phyloP scores from a whole-genome alignment of 768 basidiomycete species.

The Auriscalpium microsporum region DNA sequence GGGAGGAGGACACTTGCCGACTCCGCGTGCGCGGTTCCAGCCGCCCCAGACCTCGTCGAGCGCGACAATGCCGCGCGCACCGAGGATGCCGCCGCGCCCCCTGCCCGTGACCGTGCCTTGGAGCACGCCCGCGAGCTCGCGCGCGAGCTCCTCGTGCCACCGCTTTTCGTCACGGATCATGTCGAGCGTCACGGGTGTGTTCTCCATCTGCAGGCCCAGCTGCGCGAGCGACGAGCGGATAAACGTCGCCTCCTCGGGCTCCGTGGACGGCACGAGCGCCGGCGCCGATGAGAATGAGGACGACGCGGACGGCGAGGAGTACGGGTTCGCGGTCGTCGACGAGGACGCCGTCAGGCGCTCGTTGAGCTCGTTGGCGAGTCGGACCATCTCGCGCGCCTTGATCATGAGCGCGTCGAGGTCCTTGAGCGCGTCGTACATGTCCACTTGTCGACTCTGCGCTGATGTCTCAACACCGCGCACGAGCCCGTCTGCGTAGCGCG shows the following conservation, averaged over 20 bases:
- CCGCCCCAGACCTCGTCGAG: conserved; percentile 93
- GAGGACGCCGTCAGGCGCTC: conserved; percentile 54
- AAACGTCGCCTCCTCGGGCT: conserved; percentile 79
- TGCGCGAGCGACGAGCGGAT: conserved; percentile 86
- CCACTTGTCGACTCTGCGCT: conserved; percentile 50
- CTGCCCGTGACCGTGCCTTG: conserved; percentile 34
- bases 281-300: conserved; percentile 17
- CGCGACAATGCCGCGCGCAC: conserved; percentile 69
- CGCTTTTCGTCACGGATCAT: conserved; percentile 76
- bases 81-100: conserved; percentile 58
- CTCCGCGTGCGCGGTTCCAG: conserved; percentile 90
- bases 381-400: conserved; percentile 90
- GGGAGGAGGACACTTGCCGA: conserved; percentile 48
- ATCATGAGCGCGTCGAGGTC: conserved; percentile 89
- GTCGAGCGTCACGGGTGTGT: conserved; percentile 79
- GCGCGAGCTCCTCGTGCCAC: conserved; percentile 76
- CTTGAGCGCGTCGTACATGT: conserved; percentile 68
- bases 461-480: conserved; percentile 65
- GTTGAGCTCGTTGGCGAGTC: conserved; percentile 81
- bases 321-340: conserved; percentile 12
- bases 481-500: conserved; percentile 59
- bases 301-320: conserved; percentile 6
- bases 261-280: conserved; percentile 33
- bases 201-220: conserved; percentile 71
- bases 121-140: conserved; percentile 72